Evolutionary conservation across 441 rosid species (phyloP).

Genomic region (Flueggea neowawraea): DNA sequence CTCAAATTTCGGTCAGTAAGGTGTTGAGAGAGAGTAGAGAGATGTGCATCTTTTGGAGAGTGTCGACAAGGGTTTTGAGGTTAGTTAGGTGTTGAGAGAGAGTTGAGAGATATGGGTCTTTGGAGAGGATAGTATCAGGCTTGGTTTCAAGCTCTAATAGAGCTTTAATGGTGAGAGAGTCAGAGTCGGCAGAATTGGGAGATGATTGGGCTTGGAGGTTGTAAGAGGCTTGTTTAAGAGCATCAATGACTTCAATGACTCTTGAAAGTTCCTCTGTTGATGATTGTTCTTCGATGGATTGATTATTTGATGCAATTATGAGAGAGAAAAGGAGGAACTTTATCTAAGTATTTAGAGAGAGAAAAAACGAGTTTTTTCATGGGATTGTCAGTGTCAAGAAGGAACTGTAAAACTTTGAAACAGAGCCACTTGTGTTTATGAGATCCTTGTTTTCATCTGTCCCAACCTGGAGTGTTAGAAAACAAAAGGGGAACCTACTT

Average conservation of each 20-base stretch:
- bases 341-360: too few relatives aligned
- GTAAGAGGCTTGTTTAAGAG: conserved; percentile 61
- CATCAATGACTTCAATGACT: conserved; percentile 49
- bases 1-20: too few relatives aligned
- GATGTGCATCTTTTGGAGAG: conserved; percentile 14
- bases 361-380: too few relatives aligned
- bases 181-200: conserved; percentile 25
- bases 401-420: too few relatives aligned
- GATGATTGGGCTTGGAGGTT: conserved; percentile 43
- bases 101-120: conserved; percentile 42
- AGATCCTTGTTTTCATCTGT: too few relatives aligned
- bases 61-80: conserved; percentile 35
- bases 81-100: conserved; percentile 36
- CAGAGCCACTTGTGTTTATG: too few relatives aligned
- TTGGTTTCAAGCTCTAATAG: conserved; percentile 57
- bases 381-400: too few relatives aligned
- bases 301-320: too few relatives aligned
- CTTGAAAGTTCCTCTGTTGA: conserved; percentile 21
- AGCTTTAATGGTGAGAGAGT: conserved; percentile 45
- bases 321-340: too few relatives aligned
- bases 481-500: too few relatives aligned
- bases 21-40: too few relatives aligned
- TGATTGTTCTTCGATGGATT: conserved; percentile 29
- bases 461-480: too few relatives aligned
- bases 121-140: conserved; percentile 41